phyloP scores from a whole-genome alignment of 805 yeast species.

The Nakazawaea siamensis region DNA sequence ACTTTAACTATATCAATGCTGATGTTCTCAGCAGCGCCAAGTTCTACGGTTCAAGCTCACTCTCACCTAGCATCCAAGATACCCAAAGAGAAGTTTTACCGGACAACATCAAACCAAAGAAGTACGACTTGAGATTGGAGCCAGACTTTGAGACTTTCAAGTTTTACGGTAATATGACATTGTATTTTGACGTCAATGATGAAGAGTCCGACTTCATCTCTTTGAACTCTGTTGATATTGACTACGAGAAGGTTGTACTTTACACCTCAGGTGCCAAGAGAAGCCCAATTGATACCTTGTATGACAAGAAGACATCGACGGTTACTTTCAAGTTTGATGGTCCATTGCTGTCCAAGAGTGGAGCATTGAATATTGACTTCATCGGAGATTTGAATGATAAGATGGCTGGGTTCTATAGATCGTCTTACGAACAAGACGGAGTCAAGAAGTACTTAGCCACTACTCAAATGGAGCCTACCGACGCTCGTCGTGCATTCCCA shows the following conservation, averaged over 20 bases:
- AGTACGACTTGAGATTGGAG: slow-evolving; percentile 55
- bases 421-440: slow-evolving; percentile 52
- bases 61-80: too few relatives aligned
- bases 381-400: slow-evolving; percentile 54
- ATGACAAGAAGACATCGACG: slow-evolving; percentile 47
- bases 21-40: too few relatives aligned
- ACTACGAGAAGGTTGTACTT: slow-evolving; percentile 33
- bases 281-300: slow-evolving; percentile 16
- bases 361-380: slow-evolving; percentile 22
- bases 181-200: slow-evolving; percentile 34
- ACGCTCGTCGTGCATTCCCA: slow-evolving; percentile 73
- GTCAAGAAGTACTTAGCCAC: slow-evolving; percentile 50
- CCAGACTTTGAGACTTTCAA: slow-evolving; percentile 41
- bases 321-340: slow-evolving; percentile 46
- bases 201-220: slow-evolving; percentile 32
- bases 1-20: too few relatives aligned
- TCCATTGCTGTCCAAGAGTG: slow-evolving; percentile 25
- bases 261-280: slow-evolving; percentile 14
- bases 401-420: slow-evolving; percentile 71
- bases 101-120: slow-evolving; percentile 53
- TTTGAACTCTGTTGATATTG: slow-evolving; percentile 26
- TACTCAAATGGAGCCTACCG: slow-evolving; percentile 71
- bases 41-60: too few relatives aligned
- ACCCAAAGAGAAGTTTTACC: slow-evolving; percentile 46
- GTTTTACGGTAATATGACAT: slow-evolving; percentile 32